phyloP scores from a whole-genome alignment of 23 red algal genomes.

The Gracilaria domingensis region DNA sequence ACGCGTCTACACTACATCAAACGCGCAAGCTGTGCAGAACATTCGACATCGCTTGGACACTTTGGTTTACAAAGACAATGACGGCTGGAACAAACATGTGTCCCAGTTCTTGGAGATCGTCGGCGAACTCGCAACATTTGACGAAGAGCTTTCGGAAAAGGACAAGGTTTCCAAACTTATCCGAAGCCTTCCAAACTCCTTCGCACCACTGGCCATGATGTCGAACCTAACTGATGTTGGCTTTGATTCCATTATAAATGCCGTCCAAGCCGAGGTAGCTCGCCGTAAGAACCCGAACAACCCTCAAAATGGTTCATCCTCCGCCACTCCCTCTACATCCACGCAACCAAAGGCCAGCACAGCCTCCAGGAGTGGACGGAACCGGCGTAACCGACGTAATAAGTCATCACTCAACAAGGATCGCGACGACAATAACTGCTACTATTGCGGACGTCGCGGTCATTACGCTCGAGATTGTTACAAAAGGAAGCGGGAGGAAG shows the following conservation, averaged over 20 bases:
- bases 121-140: not conserved
- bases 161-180: not conserved
- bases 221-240: not conserved
- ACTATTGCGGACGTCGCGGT: constrained; percentile 2
- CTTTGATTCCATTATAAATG: not conserved
- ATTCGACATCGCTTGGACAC: not conserved
- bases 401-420: not conserved
- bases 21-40: constrained; percentile 10
- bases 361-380: not conserved
- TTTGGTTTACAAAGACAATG: not conserved
- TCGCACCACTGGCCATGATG: constrained; percentile 32
- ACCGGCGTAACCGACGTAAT: not conserved
- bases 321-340: not conserved
- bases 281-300: not conserved
- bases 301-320: not conserved
- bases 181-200: too few species aligned
- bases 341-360: not conserved
- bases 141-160: constrained; percentile 42
- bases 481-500: not conserved
- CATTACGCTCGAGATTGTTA: not conserved
- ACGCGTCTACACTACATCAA: not conserved
- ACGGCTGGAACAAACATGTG: not conserved
- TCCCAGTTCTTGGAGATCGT: not conserved
- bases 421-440: constrained; percentile 15
- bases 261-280: not conserved